A percentile compares a stretch with the other conserved stretches of the same genome.
These are phyloP conservation scores for Blepharisma stoltei DNA, from an alignment of 73 alveolate genomes.

Conservation along the genomic window DNA sequence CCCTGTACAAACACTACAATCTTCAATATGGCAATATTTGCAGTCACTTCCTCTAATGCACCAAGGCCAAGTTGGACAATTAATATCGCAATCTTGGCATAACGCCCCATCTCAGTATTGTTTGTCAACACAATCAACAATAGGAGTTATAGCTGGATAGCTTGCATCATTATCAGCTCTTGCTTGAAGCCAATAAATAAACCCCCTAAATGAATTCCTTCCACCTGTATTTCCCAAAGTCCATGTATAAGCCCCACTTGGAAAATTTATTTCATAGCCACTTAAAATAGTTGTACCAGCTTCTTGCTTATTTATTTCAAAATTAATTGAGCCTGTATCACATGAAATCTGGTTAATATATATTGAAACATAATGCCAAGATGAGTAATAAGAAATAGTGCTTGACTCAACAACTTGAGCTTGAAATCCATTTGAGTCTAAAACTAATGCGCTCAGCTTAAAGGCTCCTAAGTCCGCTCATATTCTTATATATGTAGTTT, in stretches of 20 bases:
- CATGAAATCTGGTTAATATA: too few relatives aligned
- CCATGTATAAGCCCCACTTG: background rate
- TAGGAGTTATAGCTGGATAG: background rate
- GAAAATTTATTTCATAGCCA: background rate
- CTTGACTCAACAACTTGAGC: too few relatives aligned
- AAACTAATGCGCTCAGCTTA: too few relatives aligned
- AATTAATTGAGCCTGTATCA: too few relatives aligned
- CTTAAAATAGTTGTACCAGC: too few relatives aligned
- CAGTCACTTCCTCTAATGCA: background rate
- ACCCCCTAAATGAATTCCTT: background rate
- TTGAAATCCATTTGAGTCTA: too few relatives aligned
- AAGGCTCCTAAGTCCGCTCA: too few relatives aligned
- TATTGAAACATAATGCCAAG: too few relatives aligned
- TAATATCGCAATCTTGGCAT: background rate
- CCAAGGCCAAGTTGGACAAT: conserved; percentile 14
- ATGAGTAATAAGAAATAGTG: too few relatives aligned
- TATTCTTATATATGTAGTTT: too few relatives aligned
- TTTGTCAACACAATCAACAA: background rate
- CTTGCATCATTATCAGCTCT: background rate
- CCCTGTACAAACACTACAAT: background rate
- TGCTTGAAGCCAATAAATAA: background rate
- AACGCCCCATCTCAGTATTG: background rate
- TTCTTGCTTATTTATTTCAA: too few relatives aligned
- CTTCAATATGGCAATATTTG: background rate
- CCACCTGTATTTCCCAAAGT: background rate